These are phyloP conservation scores for Pleurotus ostreatus DNA, from an alignment of 768 basidiomycete species.

Conservation along the genomic window DNA sequence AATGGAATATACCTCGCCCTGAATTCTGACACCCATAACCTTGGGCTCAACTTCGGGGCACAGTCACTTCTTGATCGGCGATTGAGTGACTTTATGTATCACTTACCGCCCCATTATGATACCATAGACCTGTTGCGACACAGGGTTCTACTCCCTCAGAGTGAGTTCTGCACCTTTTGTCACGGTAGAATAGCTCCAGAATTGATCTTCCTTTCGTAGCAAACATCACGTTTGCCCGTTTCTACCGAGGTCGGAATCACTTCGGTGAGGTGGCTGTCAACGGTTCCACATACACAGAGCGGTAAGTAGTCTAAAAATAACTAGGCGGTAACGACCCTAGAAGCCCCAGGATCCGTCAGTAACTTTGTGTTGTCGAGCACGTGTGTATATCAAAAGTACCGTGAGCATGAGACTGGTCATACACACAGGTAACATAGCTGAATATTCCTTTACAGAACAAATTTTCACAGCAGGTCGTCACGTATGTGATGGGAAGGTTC, in stretches of 20 bases:
- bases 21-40: background rate
- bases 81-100: background rate
- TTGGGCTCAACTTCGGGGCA: constrained; percentile 5
- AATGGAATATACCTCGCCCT: background rate
- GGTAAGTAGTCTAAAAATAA: constrained; percentile 4
- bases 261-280: background rate
- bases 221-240: background rate
- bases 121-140: background rate
- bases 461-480: background rate
- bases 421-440: background rate
- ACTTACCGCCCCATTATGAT: background rate
- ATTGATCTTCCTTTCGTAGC: background rate
- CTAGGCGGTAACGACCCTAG: constrained; percentile 1
- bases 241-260: constrained; percentile 8
- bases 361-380: background rate
- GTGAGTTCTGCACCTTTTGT: background rate
- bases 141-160: background rate
- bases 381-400: background rate
- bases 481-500: background rate
- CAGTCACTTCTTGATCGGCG: background rate
- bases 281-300: background rate
- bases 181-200: constrained; percentile 4
- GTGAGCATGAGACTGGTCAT: background rate
- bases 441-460: background rate
- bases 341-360: background rate